Percentiles rank a stretch among this genome's conserved stretches.
These are phyloP conservation scores for Scleroderma citrinum DNA, from an alignment of 768 basidiomycete genomes.

Conservation along the genomic window DNA sequence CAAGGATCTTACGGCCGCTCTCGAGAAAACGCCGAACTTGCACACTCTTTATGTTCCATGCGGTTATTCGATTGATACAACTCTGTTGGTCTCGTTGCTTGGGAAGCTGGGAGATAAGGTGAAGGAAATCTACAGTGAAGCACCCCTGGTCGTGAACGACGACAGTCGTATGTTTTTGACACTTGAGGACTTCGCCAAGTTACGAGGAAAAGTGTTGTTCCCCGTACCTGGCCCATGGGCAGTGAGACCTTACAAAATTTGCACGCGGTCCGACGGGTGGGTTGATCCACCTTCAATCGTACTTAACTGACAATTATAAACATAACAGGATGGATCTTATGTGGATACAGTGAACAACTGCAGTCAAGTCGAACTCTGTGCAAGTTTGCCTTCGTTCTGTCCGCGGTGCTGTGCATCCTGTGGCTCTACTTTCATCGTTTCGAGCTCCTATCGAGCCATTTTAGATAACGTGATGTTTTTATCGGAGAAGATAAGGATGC, in stretches of 20 bases:
- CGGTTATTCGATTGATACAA: background rate
- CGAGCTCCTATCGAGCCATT: background rate
- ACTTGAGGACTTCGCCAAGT: background rate
- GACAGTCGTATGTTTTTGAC: conserved; percentile 1
- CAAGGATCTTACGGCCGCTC: background rate
- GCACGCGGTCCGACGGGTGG: background rate
- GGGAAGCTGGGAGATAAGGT: background rate
- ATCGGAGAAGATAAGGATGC: background rate
- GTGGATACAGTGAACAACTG: background rate
- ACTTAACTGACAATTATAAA: background rate
- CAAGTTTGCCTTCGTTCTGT: background rate
- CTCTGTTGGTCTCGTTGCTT: background rate
- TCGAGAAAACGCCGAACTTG: background rate
- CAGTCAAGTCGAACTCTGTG: background rate
- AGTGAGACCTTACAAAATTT: background rate
- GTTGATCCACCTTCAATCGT: background rate
- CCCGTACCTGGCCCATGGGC: background rate
- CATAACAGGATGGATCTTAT: background rate
- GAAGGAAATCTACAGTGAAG: background rate
- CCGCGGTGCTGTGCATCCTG: background rate
- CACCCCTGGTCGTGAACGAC: background rate
- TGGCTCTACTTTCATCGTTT: background rate
- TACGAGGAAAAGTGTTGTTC: background rate
- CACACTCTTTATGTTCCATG: conserved; percentile 1
- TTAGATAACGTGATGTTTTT: background rate